Conservation (phyloP, 768 basidiomycete species). For the Inosperma sp. region DNA sequence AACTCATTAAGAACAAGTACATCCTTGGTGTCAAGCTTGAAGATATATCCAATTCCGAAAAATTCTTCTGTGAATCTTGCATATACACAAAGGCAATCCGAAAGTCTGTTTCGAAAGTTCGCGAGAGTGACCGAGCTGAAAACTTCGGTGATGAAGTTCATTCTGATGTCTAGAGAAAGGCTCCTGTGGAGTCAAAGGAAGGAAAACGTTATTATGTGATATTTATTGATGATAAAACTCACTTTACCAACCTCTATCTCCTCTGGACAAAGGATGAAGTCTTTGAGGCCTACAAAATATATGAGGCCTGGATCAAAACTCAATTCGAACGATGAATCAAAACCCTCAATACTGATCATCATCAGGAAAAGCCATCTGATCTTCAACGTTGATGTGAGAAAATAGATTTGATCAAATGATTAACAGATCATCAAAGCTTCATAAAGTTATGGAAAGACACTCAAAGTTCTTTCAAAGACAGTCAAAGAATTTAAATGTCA, state of each 20-base stretch:
- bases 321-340: constrained; percentile 26
- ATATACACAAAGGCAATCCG: neutral
- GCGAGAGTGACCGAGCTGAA: constrained; percentile 12
- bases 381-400: too few species aligned
- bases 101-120: constrained; percentile 4
- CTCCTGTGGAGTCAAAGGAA: constrained; percentile 16
- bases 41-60: neutral
- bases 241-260: constrained; percentile 18
- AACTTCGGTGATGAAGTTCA: constrained; percentile 27
- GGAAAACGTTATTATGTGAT: constrained; percentile 26
- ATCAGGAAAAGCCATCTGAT: too few species aligned
- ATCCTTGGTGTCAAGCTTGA: neutral
- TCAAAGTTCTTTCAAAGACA: too few species aligned
- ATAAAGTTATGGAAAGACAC: too few species aligned
- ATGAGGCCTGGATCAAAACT: constrained; percentile 27
- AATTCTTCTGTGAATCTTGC: neutral
- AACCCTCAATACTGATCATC: constrained; percentile 29
- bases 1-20: neutral
- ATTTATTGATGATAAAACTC: constrained; percentile 28
- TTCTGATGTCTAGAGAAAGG: constrained; percentile 34
- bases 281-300: constrained; percentile 22
- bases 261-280: constrained; percentile 23
- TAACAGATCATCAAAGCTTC: too few species aligned
- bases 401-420: too few species aligned
- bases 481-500: too few species aligned